Conservation (phyloP, 352 stramenopile species). For the Phytopythium vexans region DNA sequence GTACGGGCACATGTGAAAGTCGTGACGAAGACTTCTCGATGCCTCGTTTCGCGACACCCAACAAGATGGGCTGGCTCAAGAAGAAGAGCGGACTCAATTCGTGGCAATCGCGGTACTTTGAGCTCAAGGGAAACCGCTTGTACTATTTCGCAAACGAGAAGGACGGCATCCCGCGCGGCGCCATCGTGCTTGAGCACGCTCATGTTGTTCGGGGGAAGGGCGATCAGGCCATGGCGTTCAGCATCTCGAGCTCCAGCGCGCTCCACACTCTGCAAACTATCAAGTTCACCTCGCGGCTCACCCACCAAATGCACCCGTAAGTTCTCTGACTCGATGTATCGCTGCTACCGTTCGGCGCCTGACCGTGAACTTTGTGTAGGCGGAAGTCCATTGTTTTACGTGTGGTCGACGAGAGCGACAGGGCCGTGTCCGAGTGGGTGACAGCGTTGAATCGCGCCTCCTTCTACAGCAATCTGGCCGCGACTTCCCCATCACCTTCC, state of each 20-base stretch:
- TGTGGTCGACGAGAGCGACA: conserved; percentile 55
- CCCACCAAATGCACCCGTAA: conserved; percentile 61
- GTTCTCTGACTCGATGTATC: conserved; percentile 3
- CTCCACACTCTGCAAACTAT: conserved; percentile 55
- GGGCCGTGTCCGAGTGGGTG: conserved; percentile 47
- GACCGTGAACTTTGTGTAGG: conserved; percentile 6
- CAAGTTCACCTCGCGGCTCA: conserved; percentile 70
- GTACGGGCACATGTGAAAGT: conserved; percentile 7
- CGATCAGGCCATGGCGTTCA: conserved; percentile 64
- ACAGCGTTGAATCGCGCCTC: conserved; percentile 67
- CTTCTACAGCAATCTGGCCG: conserved; percentile 62
- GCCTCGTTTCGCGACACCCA: conserved; percentile 21
- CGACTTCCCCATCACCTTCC: conserved; percentile 28
- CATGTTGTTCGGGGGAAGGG: conserved; percentile 60
- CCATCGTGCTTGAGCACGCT: conserved; percentile 68
- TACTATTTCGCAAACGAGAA: conserved; percentile 79
- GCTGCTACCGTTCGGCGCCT: background rate
- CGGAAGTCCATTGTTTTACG: conserved; percentile 66
- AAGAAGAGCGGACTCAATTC: conserved; percentile 79
- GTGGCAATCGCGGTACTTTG: conserved; percentile 78
- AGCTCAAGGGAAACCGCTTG: conserved; percentile 75
- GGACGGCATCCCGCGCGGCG: conserved; percentile 65
- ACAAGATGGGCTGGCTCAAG: conserved; percentile 78
- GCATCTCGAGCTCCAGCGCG: conserved; percentile 63
- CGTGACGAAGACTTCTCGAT: conserved; percentile 13